Evolutionary conservation across 177 flowering plant genomes (phyloP).

Genomic region (Vitis hybrid): DNA sequence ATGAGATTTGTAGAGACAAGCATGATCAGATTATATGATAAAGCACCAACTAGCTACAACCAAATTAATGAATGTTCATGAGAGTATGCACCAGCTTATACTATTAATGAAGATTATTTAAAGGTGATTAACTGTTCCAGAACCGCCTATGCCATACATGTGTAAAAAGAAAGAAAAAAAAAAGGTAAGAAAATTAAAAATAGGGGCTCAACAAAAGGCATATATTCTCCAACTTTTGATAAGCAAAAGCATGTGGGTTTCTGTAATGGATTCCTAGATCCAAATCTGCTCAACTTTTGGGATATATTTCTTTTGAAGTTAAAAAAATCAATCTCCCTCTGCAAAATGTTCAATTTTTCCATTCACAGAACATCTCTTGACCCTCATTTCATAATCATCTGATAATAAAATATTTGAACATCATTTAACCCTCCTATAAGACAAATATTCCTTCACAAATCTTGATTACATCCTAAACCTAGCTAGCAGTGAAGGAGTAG

Average conservation of each 20-base stretch:
- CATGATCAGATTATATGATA: too few species aligned
- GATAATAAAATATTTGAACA: not conserved
- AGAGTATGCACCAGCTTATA: too few species aligned
- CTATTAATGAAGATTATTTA: not conserved
- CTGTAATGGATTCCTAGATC: constrained; percentile 35
- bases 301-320: constrained; percentile 1
- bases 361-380: not conserved
- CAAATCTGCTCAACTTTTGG: constrained; percentile 30
- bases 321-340: not conserved
- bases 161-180: not conserved
- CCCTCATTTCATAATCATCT: not conserved
- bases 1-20: too few species aligned
- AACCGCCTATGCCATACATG: constrained; percentile 1
- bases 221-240: constrained; percentile 33
- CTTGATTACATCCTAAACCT: not conserved
- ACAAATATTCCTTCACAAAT: not conserved
- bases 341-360: not conserved
- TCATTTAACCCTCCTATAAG: not conserved
- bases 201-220: constrained; percentile 18
- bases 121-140: not conserved
- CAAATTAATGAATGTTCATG: too few species aligned
- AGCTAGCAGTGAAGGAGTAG: not conserved
- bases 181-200: not conserved
- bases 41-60: too few species aligned
- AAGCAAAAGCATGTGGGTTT: constrained; percentile 40